Base-by-base conservation (phyloP, 2,329 filamentous ascomycete genomes). In the Rugonectria rugulosa region DNA sequence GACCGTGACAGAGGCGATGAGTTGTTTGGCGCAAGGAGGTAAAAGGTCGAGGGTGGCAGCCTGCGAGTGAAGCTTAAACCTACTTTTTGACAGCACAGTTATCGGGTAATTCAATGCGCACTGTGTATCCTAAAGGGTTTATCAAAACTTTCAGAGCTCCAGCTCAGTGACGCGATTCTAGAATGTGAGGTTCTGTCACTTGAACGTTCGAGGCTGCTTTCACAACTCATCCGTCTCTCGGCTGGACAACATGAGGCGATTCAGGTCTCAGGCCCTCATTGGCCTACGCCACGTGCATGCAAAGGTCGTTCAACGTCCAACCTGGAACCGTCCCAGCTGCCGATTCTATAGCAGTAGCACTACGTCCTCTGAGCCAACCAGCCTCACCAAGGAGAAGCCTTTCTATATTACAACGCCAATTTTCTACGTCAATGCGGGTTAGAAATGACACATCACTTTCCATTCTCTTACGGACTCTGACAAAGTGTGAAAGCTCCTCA, bases 341-440 rank as follows among this genome's bases (percentile, higher is more conserved):
- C 66, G 59, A 50, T 52, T 60, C 26, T 64, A 61, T 27, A 57
- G 57, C 29, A 71, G 57, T 53, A 73, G 71, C 67, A 70, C 70
- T 12, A 56, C 63, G n/a, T n/a, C n/a, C n/a, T n/a, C n/a, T 40
- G 69, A 62, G 64, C 66, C 67, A 3, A 50, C 55, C 37, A 19
- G 45, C 44, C 36, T 14, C n/a, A 14, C 47, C 29, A 31, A 52
- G 20, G 63, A 69, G 57, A 98, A 98, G 78, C 92, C 94, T 8
- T 97, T 89, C 79, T 99, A 98, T 79, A 82, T 97, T 68, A 98
- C 95, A 5, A 96, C 92, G 8, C 95, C 95, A 3, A 99, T 99
- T 55, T 99, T 98, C 79, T 99, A 99, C 75, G 95, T 99, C 78
- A 99, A 99, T 83, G 91, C 93, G 51, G 87, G 91, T 93, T 78